Evolutionary conservation across 768 basidiomycete genomes (phyloP).

Genomic region (Inosperma sp.): DNA sequence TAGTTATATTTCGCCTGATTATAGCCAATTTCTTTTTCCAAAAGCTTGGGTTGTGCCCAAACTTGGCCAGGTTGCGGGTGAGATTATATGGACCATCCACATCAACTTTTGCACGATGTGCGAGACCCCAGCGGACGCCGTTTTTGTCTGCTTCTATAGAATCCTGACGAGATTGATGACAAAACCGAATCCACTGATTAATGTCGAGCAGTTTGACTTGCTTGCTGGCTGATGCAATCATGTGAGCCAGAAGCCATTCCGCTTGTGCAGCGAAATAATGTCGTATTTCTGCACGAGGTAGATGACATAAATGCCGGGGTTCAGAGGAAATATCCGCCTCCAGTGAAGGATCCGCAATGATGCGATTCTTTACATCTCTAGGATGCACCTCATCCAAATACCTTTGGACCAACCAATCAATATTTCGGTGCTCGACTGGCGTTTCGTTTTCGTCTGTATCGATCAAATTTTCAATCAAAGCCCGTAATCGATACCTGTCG

Average conservation of each 20-base stretch:
- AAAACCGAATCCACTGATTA: conserved; percentile 46
- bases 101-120: conserved; percentile 19
- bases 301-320: conserved; percentile 41
- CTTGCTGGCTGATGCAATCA: conserved; percentile 27
- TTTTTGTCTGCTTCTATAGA: conserved; percentile 29
- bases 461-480: conserved; percentile 43
- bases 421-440: conserved; percentile 35
- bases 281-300: conserved; percentile 49
- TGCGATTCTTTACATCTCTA: conserved; percentile 26
- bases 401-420: conserved; percentile 45
- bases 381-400: conserved; percentile 32
- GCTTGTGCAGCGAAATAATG: conserved; percentile 51
- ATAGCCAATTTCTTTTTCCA: conserved; percentile 29
- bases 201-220: conserved; percentile 37
- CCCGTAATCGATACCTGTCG: conserved; percentile 45
- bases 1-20: conserved; percentile 9
- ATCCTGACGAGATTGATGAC: conserved; percentile 26
- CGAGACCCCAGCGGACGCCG: conserved; percentile 30
- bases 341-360: conserved; percentile 33
- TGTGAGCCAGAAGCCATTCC: conserved; percentile 55
- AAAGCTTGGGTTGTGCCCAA: conserved; percentile 26
- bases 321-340: conserved; percentile 25
- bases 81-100: conserved; percentile 9
- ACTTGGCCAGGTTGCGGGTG: conserved; percentile 25
- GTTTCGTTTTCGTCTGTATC: conserved; percentile 29